Evolutionary conservation across 2,329 filamentous ascomycete genomes (phyloP).

Genomic region (Hypoxylon sp.): DNA sequence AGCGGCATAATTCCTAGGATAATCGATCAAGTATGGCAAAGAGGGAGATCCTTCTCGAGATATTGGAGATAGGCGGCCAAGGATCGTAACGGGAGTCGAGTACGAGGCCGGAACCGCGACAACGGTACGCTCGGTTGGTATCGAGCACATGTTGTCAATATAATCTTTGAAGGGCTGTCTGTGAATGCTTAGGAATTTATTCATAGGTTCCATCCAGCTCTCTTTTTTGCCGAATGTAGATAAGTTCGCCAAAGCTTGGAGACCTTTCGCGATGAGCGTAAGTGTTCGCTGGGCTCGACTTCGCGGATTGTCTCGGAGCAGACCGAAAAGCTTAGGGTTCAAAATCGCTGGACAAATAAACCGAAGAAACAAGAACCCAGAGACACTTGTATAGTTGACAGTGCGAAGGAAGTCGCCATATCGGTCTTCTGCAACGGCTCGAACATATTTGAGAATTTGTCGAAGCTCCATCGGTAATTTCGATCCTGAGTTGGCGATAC

Average conservation of each 20-base stretch:
- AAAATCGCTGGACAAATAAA: constrained; percentile 98
- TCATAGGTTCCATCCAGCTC: constrained; percentile 99
- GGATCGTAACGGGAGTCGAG: constrained; percentile 91
- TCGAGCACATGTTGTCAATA: constrained; percentile 87
- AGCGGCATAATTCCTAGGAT: constrained; percentile 85
- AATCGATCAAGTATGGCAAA: constrained; percentile 92
- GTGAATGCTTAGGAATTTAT: constrained; percentile 83
- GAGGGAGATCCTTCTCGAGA: constrained; percentile 94
- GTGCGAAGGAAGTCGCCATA: constrained; percentile 94
- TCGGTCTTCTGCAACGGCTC: constrained; percentile 92
- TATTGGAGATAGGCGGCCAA: constrained; percentile 82
- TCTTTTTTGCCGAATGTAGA: constrained; percentile 94
- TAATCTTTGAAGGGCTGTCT: constrained; percentile 87
- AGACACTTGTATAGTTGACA: constrained; percentile 93
- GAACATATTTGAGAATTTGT: constrained; percentile 89
- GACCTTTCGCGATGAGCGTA: constrained; percentile 91
- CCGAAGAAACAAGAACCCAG: constrained; percentile 92
- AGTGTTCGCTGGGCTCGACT: constrained; percentile 87
- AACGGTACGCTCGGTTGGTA: constrained; percentile 78
- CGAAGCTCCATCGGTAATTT: constrained; percentile 86
- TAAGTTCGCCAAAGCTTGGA: constrained; percentile 92
- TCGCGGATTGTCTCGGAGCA: constrained; percentile 86
- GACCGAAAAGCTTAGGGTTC: constrained; percentile 92
- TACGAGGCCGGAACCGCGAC: constrained; percentile 84
- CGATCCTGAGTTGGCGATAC: constrained; percentile 80